phyloP scores from a whole-genome alignment of 176 grass and related monocot genomes.

The Bothriochloa decipiens region DNA sequence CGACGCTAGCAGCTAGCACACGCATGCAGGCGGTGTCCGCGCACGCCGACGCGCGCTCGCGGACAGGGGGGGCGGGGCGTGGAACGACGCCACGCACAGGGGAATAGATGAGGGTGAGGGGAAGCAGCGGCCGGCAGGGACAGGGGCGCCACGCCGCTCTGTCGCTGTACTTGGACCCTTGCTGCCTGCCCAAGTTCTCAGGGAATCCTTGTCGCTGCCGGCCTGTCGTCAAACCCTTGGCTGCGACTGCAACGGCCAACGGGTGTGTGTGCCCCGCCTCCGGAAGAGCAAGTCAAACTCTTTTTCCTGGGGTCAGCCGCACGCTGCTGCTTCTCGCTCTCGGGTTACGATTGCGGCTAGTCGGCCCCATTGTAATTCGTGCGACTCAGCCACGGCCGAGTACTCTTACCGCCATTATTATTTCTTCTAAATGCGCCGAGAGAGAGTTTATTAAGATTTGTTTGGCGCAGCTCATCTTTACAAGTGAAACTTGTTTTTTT shows the following conservation, averaged over 20 bases:
- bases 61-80: neutral
- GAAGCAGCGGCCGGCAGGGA: neutral
- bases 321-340: neutral
- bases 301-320: neutral
- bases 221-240: neutral
- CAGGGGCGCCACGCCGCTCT: neutral
- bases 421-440: no score
- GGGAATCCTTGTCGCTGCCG: slow-evolving; percentile 30
- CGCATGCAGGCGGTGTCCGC: neutral
- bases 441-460: no score
- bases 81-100: slow-evolving; percentile 5
- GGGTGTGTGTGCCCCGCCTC: neutral
- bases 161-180: slow-evolving; percentile 25
- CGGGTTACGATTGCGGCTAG: neutral
- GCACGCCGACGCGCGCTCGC: slow-evolving; percentile 3
- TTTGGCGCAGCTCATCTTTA: no score
- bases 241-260: neutral
- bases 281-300: neutral
- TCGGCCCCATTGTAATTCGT: slow-evolving; percentile 5
- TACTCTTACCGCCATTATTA: no score
- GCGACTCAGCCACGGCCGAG: neutral
- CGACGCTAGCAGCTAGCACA: neutral
- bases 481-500: no score
- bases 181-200: neutral
- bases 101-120: no score